Evolutionary conservation across 352 stramenopile genomes (phyloP), one percentile per base, ranked within the genome.

Genomic region (Globisporangium cystogenes): DNA sequence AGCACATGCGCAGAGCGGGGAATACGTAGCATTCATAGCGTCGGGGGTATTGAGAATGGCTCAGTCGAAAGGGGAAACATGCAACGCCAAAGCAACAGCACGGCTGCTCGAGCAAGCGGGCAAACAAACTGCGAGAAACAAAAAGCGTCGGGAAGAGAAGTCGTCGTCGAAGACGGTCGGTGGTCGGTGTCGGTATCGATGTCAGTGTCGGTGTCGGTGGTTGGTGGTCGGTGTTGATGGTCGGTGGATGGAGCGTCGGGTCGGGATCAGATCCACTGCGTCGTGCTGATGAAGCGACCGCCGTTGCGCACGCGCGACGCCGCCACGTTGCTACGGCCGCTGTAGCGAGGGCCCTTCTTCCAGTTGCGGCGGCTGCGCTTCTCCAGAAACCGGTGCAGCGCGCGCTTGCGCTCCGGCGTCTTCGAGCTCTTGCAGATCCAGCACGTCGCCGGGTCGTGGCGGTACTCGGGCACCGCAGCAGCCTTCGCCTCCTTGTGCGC

Each of bases 351-450:
- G 31, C 78, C 81, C 42, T 77, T 81, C 67, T 90, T 92, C 81
- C 81, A 92, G 69, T 90, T 91, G 51, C 83, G 76, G 27, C 81
- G 77, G 60, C 75, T 75, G 55, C 81, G 70, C 75, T 93, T 93
- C 58, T 90, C 81, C 14, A 82, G 68, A 62, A 85, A 93, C 18
- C 83, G 83, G 58, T 93, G 83, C 53, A 93, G 62, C 45, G 78
- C 82, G 39, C 73, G 79, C 76, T 93, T 92, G 60, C 82, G 83
- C 58, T 90, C 79, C 35, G 75, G 53, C 43, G 81, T 87, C 69
- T 92, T 93, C 43, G 68, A 72, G 45, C 78, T 90, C 74, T 92
- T 91, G 77, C 83, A 93, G 55, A 93, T 89, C 83, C 83, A 93
- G 77, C 83, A 93, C 53, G 74, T 84, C 54, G 70, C 64, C 15